Evolutionary conservation across 2,329 filamentous ascomycete species (phyloP).

Genomic region (Pestalotiopsis sp.): DNA sequence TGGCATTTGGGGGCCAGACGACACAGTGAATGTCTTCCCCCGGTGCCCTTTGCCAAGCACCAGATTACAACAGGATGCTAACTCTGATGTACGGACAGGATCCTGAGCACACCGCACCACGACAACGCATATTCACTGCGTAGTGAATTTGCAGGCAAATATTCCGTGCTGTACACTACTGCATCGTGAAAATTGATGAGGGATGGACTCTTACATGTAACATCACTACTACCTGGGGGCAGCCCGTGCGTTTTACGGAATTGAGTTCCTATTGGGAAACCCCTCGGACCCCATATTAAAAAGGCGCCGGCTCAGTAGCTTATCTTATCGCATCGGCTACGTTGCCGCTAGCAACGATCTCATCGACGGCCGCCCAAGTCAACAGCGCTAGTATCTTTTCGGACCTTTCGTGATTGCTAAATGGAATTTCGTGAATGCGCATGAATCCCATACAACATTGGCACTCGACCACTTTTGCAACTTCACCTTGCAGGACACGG

Average conservation of each 20-base stretch:
- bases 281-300: not conserved
- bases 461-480: not conserved
- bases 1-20: not conserved
- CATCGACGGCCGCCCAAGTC: not conserved
- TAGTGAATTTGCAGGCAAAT: too few species aligned
- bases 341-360: conserved; percentile 9
- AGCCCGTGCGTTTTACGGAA: not conserved
- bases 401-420: not conserved
- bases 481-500: not conserved
- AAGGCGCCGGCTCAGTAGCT: not conserved
- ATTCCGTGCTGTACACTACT: too few species aligned
- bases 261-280: not conserved
- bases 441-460: not conserved
- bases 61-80: not conserved
- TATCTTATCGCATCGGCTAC: conserved; percentile 4
- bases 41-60: not conserved
- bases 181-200: too few species aligned
- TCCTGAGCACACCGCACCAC: not conserved
- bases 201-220: too few species aligned
- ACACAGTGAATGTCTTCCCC: not conserved
- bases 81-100: not conserved
- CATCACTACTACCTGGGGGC: not conserved
- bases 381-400: conserved; percentile 8
- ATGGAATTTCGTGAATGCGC: not conserved
- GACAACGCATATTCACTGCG: too few species aligned